Evolutionary conservation across 1,284 basidiomycete genomes (phyloP).

Genomic region (Inonotus obliquus): DNA sequence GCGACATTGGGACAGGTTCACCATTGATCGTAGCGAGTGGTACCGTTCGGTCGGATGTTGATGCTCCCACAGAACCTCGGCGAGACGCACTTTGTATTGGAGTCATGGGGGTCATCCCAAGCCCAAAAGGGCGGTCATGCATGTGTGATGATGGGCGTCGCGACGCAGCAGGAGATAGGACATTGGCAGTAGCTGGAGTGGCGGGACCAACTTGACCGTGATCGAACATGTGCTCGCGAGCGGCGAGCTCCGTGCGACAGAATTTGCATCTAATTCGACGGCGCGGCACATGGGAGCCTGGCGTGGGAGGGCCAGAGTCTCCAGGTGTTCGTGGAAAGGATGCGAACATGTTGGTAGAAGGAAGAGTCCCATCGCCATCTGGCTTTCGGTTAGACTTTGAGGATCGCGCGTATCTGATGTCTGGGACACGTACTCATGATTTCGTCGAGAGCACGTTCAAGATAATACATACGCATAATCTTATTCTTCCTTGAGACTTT

Average conservation of each 20-base stretch:
- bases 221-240: slow-evolving; percentile 88
- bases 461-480: slow-evolving; percentile 73
- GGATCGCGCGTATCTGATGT: background rate
- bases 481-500: slow-evolving; percentile 68
- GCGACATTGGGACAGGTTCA: slow-evolving; percentile 6
- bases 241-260: slow-evolving; percentile 77
- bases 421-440: slow-evolving; percentile 60
- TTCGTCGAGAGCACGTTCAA: slow-evolving; percentile 67
- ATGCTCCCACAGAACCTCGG: slow-evolving; percentile 1
- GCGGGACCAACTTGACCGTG: slow-evolving; percentile 74
- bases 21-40: slow-evolving; percentile 12
- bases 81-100: slow-evolving; percentile 2
- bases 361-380: slow-evolving; percentile 70
- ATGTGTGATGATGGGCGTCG: slow-evolving; percentile 36
- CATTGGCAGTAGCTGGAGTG: slow-evolving; percentile 42
- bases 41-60: background rate
- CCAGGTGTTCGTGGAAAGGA: slow-evolving; percentile 64
- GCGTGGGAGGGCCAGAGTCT: slow-evolving; percentile 57
- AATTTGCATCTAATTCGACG: slow-evolving; percentile 84
- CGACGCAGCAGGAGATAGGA: slow-evolving; percentile 44
- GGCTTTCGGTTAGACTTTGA: background rate
- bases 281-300: slow-evolving; percentile 37
- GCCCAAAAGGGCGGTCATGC: slow-evolving; percentile 9
- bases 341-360: slow-evolving; percentile 70
- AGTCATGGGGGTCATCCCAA: slow-evolving; percentile 7